Conservation (phyloP, 805 yeast species). For the Yarrowia sp. region DNA sequence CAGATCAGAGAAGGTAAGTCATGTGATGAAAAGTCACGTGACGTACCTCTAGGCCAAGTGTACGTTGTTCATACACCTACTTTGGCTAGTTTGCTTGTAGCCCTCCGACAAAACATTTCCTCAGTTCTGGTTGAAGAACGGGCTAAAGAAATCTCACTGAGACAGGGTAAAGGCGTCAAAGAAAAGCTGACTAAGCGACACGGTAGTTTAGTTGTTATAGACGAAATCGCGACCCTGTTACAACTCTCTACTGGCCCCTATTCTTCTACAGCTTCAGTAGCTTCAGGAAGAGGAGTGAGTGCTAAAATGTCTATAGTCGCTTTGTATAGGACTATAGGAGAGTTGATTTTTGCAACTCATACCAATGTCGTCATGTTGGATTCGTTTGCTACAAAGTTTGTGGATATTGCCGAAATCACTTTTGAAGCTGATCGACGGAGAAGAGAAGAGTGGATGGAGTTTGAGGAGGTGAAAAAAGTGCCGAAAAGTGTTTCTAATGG, state of each 20-base stretch:
- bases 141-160: neutral
- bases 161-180: neutral
- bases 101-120: neutral
- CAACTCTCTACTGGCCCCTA: constrained; percentile 7
- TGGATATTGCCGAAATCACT: neutral
- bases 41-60: neutral
- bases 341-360: neutral
- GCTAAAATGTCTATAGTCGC: neutral
- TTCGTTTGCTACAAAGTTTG: constrained; percentile 8
- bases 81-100: constrained; percentile 4
- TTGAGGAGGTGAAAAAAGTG: neutral
- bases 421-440: neutral
- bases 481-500: neutral
- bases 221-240: constrained; percentile 3
- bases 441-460: constrained; percentile 2
- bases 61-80: constrained; percentile 6
- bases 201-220: neutral
- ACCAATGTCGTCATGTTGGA: constrained; percentile 8
- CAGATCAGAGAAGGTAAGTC: neutral
- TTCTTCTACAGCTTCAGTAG: neutral
- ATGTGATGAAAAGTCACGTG: neutral
- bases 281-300: neutral
- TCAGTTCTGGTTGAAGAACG: neutral
- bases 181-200: neutral
- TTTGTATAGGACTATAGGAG: neutral